Evolutionary conservation across 2,329 filamentous ascomycete species (phyloP), one percentile per base, ranked within the genome.

Genomic region (Colletotrichum melonis): DNA sequence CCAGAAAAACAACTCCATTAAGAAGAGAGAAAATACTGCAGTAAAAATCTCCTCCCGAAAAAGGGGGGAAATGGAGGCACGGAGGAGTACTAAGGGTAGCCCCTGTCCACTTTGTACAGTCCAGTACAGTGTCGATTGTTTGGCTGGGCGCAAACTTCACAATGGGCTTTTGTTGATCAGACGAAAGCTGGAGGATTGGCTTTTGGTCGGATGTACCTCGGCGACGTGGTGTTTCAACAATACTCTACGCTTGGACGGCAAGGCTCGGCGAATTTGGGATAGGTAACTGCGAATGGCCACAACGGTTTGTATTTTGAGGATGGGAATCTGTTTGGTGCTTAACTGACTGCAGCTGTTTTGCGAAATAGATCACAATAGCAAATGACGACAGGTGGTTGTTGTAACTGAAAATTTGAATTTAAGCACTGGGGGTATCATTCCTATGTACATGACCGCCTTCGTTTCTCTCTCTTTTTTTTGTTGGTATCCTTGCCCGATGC

Each of bases 351-450:
- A 16, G 16, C 14, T 14, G 5, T 42, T 42, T 42, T 42, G 14
- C 38, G 6, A 6, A 5, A 42, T 19, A 16, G 6, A 6, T 42
- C 38, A 42, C 38, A 16, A 42, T 16, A 42, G 14, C 12, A 16
- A 42, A 32, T 9, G 9, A 32, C 30, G 38, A 16, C 3, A 26
- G 12, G 7, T 2, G n/a, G 9, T 9, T 54, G 38, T 71, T 54
- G 38, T 71, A 30, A 38, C 55, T 38, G 42, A 60, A 62, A 30
- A 57, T 54, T 60, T 73, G 26, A 38, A 71, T 66, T 55, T 57
- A 57, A 73, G 71, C 67, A 71, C 67, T 71, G 55, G 71, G 71
- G 71, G 71, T 73, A 73, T 73, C 71, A 73, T 67, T 71, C 19
- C 26, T 62, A 73, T 71, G n/a, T 66, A 73, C 71, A 73, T 59